Evolutionary conservation across 176 grass and related monocot genomes (phyloP), one percentile per base, ranked within the genome.

Genomic region (Lolium multiflorum): DNA sequence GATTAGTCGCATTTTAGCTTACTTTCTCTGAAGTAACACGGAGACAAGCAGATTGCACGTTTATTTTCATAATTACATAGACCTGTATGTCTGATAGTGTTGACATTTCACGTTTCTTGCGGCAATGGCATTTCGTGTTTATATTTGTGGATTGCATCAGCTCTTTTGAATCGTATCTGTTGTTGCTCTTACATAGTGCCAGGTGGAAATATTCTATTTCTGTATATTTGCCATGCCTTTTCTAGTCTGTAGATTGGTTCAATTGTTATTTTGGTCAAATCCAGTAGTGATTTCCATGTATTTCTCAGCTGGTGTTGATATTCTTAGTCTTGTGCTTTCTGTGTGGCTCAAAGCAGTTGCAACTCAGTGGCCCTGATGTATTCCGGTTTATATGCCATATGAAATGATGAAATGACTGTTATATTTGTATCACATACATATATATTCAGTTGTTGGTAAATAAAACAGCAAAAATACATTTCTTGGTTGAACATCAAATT

Each of bases 11-110:
- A 74, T 54, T 82, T 86, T 77, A 21, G 52, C 69, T 52, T 39
- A 60, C 26, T 16, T 77, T 13, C 15, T 46, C 20, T 41, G 7
- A 67, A 74, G 77, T 54, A 55, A 83, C 37, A 67, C 48, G 22
- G 56, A 75, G 61, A 84, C 59, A 79, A n/a, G 39, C 68, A 51
- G 47, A 20, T 9, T 61, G 83, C 18, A 81, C 85, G n/a, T 66
- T 83, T 47, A 6, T 80, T 44, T 76, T 61, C 76, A 59, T 81
- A 88, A 85, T 63, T 76, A 62, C 1, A 17, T 50, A 54, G 57
- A 71, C 28, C 16, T 76, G 77, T 88, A 74, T 80, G 76, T 71
- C 70, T 85, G 85, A 38, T 64, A 39, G 50, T 63, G 37, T 35
- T 80, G 20, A 84, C 15, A 76, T 81, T 69, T 13, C 51, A 47